Base-by-base conservation (phyloP, 768 basidiomycete species). In the Trametes gibbosa region DNA sequence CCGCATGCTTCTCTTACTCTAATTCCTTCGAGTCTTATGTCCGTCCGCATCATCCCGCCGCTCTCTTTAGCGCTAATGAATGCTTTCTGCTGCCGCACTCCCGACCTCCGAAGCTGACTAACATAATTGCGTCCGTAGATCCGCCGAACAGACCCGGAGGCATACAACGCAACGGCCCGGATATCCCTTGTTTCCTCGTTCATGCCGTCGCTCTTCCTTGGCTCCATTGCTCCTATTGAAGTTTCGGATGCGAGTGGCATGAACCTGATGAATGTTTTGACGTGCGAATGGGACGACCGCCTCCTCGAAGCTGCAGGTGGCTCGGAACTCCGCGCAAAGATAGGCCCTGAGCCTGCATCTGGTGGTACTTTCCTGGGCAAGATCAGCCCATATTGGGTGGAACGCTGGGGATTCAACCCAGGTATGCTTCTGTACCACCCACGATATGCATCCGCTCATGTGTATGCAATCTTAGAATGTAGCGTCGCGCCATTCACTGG, bases 201-300 rank as follows among this genome's bases (percentile, higher is more conserved):
- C 75, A 76, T 93, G 58, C 81, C 90, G 4, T 92, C 92, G 0
- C 70, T 96, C n/a, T 87, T 95, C 69, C 77, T 92, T 48, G 89
- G 90, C 3, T 73, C 74, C 49, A 81, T 93, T 63, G 88, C 87
- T 10, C 89, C 90, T 0, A 86, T 92, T 52, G 93, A 95, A 65
- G 83, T 87, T n/a, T 85, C 86, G 24, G 93, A 95, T 71, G 91
- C 90, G 2, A 92, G 89, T 68, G 93, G 93, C 0, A 94, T 92
- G 90, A 94, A 94, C 69, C 74, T 94, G 27, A 93, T 90, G 87
- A 77, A 90, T 61, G 82, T 93, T 51, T 72, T 86, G 29, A 81
- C 83, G 1, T 81, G 82, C 70, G 84, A 84, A 70, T 95, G 92
- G 92, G 82, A 90, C 59, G 80, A 85, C 57, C 66, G 73, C 40